Conservation (phyloP, 208 protist species). For the Trypanosomatidae sp. region DNA sequence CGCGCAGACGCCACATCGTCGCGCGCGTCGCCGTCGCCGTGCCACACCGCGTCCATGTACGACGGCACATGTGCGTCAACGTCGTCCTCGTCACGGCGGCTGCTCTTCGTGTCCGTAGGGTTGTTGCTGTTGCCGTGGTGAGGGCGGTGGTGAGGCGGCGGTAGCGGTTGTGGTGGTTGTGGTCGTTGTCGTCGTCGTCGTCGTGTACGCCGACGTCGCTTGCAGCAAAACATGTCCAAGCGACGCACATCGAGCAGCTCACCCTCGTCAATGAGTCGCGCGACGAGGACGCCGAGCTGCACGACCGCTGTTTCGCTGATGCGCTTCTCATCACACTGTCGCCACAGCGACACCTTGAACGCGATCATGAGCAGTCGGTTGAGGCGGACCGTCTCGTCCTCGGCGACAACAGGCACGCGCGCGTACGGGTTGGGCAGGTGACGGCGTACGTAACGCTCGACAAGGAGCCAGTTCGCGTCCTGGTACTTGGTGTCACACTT, state of each 20-base stretch:
- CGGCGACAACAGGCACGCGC: conserved; percentile 14
- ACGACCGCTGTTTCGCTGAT: conserved; percentile 57
- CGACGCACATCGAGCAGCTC: conserved; percentile 24
- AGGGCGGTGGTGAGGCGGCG: no score
- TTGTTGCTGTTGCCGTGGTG: no score
- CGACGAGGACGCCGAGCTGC: conserved; percentile 13
- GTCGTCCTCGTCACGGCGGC: no score
- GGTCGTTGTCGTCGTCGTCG: no score
- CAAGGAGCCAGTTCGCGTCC: conserved; percentile 53
- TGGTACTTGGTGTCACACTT: conserved; percentile 58
- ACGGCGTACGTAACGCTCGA: conserved; percentile 34
- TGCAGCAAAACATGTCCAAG: conserved; percentile 23
- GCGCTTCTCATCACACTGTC: conserved; percentile 48
- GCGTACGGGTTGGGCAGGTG: conserved; percentile 29
- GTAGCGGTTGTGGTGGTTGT: no score
- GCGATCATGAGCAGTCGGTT: conserved; percentile 64
- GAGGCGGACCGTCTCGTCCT: conserved; percentile 25
- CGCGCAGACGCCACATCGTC: no score
- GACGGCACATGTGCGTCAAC: no score
- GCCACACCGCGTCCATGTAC: no score
- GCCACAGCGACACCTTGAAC: conserved; percentile 55
- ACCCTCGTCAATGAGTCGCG: conserved; percentile 15
- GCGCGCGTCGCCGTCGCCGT: no score
- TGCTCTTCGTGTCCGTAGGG: no score
- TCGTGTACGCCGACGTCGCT: no score